Evolutionary conservation across 495 filamentous ascomycete species (phyloP), one percentile per base, ranked within the genome.

Genomic region (Baudoinia panamericana): DNA sequence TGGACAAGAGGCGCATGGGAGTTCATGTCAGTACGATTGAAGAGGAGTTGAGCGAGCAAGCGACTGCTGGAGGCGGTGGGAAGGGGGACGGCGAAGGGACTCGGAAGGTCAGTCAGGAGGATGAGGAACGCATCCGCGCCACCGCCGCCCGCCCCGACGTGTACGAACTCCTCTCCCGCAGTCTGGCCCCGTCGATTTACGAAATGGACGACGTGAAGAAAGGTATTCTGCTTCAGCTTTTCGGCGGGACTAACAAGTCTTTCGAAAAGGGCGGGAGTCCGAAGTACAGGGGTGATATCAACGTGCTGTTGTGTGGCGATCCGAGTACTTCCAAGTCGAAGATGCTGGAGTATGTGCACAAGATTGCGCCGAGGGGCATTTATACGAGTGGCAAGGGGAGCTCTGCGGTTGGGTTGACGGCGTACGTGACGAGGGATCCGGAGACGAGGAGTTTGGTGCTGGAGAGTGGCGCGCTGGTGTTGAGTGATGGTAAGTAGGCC

Each of bases 121-220:
- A 96, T 52, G 83, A 93, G 54, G 75, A 77, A 30, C 86, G 80
- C 63, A 96, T 99, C 57, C 83, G 74, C 58, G 73, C 64, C 20
- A 90, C 84, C 17, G 82, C 84, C 4, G 70, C 72, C 13, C 72
- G 90, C 35, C 69, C 80, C 5, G 92, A 99, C 57, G 74, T 96
- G 30, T 99, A 99, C 56, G 84, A 99, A 30, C 73, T 99, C 24
- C 75, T 99, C 3, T 72, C 92, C 15, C 77, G 90, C 11, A 96
- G 90, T 0, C 63, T 99, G 17, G 92, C 92, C 2, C 90, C 90
- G 15, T 93, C 84, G 44, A 73, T 99, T 50, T 96, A 92, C 63
- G 90, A 99, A 58, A 84, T 90, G 82, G 92, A 96, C 44, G 90
- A 99, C 56, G 84, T 96, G 25, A 96, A 96, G 71, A 97, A 97